Base-by-base conservation (phyloP, 306 rosid genomes). In the Acacia melanoxylon region DNA sequence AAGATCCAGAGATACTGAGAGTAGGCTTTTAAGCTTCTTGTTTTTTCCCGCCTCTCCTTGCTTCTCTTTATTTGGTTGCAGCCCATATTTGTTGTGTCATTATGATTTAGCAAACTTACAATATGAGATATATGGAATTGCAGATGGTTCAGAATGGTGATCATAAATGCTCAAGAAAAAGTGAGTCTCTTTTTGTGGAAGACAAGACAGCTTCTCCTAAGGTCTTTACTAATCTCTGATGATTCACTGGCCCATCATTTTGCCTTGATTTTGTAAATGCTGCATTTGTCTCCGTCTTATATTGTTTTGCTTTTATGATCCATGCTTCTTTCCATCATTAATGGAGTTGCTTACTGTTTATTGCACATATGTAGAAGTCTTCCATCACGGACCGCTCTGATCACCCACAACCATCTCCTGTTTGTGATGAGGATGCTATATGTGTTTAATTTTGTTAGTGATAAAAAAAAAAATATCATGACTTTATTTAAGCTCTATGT, bases 111-210 rank as follows among this genome's bases (percentile, higher is more conserved):
- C 22, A 76, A 68, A 54, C 70, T n/a, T 71, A 58, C 51, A 35
- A 52, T 58, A 13, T 33, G 79, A 54, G 49, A 20, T 54, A 17
- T 58, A 70, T 85, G 88, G 46, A 78, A 74, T 35, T 87, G 79
- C 92, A 95, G 98, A 82, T 92, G 97, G 98, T 95, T 87, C 91
- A 87, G 80, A 83, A 78, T 62, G 99, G 99, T 41, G 86, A 42
- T 63, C 96, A 92, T 83, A 90, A 89, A 88, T 95, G 99, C 79
- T 67, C 87, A 54, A 89, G 15, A 41, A 87, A 62, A 83, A 22
- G 51, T 1, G 83, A 40, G 42, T 71, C 81, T 56, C 61, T 15
- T 0, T 51, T 4, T 2, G 62, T 66, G 19, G 93, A 89, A 6
- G 89, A 84, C 87, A 88, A 87, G 87, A 58, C 52, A 51, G 62